Percentiles rank a stretch among this genome's conserved stretches.
These are phyloP conservation scores for Kingdonia uniflora DNA, from an alignment of 164 flowering plant species.

Conservation along the genomic window DNA sequence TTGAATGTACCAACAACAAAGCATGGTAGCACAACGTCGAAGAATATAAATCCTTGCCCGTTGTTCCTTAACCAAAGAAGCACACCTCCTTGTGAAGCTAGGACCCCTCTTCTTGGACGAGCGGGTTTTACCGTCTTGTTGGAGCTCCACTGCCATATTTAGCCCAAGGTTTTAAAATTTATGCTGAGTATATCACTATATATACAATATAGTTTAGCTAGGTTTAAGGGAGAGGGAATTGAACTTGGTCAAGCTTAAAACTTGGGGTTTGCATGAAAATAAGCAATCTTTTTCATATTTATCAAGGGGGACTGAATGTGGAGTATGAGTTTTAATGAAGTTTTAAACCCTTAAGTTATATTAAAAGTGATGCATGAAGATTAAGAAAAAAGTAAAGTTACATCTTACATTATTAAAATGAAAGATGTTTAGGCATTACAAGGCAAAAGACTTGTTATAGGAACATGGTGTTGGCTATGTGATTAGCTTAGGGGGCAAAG, in stretches of 20 bases:
- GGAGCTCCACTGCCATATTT: neutral
- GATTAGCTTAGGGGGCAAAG: too few relatives aligned
- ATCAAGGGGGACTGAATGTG: conserved; percentile 24
- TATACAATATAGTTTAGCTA: neutral
- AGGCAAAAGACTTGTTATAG: conserved; percentile 11
- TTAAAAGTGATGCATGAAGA: conserved; percentile 3
- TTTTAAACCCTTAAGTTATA: neutral
- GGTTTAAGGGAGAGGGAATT: conserved; percentile 16
- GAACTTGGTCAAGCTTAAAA: conserved; percentile 37
- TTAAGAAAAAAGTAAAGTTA: conserved; percentile 22
- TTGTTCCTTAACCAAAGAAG: conserved; percentile 55
- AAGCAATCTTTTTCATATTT: conserved; percentile 1
- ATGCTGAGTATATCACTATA: neutral
- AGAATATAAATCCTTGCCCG: conserved; percentile 58
- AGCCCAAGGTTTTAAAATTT: neutral
- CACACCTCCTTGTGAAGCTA: conserved; percentile 47
- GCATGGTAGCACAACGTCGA: conserved; percentile 78
- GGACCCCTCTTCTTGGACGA: conserved; percentile 9
- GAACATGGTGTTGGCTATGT: conserved; percentile 1
- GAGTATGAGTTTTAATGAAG: conserved; percentile 4
- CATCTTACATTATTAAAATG: conserved; percentile 10
- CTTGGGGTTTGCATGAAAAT: conserved; percentile 27
- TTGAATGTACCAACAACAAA: conserved; percentile 61
- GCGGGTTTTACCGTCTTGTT: neutral
- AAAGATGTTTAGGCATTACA: conserved; percentile 17